phyloP scores from a whole-genome alignment of 148 eudicot genomes.

The Nyssa sinensis region DNA sequence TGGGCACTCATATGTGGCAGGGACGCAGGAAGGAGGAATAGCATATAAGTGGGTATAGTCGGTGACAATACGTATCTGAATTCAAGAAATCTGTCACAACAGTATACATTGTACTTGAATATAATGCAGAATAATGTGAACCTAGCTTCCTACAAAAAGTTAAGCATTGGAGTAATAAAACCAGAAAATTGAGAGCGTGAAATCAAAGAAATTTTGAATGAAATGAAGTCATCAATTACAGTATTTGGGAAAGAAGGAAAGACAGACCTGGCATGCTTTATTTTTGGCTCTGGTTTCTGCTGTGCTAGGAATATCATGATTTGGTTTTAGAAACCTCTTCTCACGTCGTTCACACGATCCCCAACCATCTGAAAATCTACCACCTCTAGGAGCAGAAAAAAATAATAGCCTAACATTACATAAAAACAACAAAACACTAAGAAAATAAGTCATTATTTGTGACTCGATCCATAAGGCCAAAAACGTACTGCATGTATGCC shows the following conservation, averaged over 20 bases:
- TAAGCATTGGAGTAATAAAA: no score
- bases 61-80: no score
- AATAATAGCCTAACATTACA: background rate
- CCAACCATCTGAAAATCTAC: conserved; percentile 99
- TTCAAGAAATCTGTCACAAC: no score
- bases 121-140: no score
- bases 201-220: background rate
- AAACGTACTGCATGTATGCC: conserved; percentile 84
- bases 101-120: no score
- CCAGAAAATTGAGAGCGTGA: no score
- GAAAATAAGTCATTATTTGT: background rate
- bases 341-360: conserved; percentile 96
- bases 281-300: conserved; percentile 99
- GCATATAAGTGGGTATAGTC: no score
- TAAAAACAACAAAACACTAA: background rate
- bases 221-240: background rate
- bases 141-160: no score
- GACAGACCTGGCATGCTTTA: conserved; percentile 88
- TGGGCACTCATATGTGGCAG: no score
- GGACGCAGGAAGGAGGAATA: no score
- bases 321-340: conserved; percentile 82
- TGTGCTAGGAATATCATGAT: conserved; percentile 93
- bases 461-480: background rate
- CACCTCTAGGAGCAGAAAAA: conserved; percentile 54
- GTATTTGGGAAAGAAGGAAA: background rate